Base-by-base conservation (phyloP, 1,139 yeast genomes). In the Diutina neorugosa region DNA sequence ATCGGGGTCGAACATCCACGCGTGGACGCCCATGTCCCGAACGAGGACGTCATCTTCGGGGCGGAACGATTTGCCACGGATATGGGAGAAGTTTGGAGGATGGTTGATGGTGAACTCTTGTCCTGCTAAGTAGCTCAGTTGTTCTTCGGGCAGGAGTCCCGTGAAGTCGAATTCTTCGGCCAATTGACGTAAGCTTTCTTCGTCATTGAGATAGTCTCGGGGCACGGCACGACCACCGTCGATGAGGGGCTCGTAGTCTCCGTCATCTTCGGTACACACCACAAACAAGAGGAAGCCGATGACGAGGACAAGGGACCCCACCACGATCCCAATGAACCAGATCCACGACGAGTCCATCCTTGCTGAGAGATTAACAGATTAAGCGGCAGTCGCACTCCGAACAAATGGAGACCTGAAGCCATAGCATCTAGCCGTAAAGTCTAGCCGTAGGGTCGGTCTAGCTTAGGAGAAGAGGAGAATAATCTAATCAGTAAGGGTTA, bases 131-230 rank as follows among this genome's bases (percentile, higher is more conserved):
- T 68, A 73, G 16, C 73, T 65, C 4, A 62, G 57, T 57, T 73
- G 78, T 55, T 74, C 79, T 57, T 74, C 78, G 2, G 78, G 78
- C 1, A 76, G 68, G 31, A 74, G 62, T 18, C 61, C 60, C 14
- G 70, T 63, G 57, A 67, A 73, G 54, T 72, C 75, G 57, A 61
- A 73, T 51, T 71, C 71, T 23, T 71, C 70, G 0, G 73, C 70
- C 53, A 74, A 63, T 19, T 66, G 67, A 11, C 55, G 56, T 44
- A 74, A 61, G 3, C 73, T 58, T 57, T 73, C 77, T 53, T 73
- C 76, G 57, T 74, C 78, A 57, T 73, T 72, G 23, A 74, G 60
- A 56, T 70, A 74, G 55, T 71, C 78, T 41, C 65, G 63, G 1
- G 50, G 50, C 16, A 46, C 50, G 6, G 50, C 50, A 4, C 50